Evolutionary conservation across 1,284 basidiomycete species (phyloP), one percentile per base, ranked within the genome.

Genomic region (Austropuccinia psidii): DNA sequence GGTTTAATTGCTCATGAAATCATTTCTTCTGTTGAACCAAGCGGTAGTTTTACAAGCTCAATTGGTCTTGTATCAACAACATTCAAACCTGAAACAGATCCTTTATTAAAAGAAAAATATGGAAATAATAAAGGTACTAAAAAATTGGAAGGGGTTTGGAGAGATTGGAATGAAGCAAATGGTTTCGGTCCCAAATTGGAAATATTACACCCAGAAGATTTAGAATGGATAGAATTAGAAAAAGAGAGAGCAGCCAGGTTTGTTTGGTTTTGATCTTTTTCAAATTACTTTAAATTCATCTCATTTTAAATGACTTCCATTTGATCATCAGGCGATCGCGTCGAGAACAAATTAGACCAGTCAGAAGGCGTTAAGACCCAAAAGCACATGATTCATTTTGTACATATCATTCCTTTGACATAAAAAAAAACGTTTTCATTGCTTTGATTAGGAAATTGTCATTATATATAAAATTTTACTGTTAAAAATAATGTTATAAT

Each of bases 151-250:
- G 90, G 91, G 73, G 89, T 94, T 0, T 98, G 94, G 93, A 84
- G 93, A 62, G 95, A 98, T 79, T 98, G 92, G 91, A 85, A 85
- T 65, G 95, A 98, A 79, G 87, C 89, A 39, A 89, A 91, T 79
- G 91, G 94, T 80, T 97, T 91, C 81, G 87, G 87, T 75, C 97
- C 95, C n/a, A 84, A 88, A 58, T 88, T 97, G 79, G 88, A 97
- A 80, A 87, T 90, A 73, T 81, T 98, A 74, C 90, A 84, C 13
- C 87, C 88, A 31, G 95, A 97, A 80, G 96, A 98, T 81, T 88
- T 97, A 74, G 93, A 95, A 54, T 72, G 69, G 69, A n/a, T 50
- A 2, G 69, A 72, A 27, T 49, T 61, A 15, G 69, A 72, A 43
- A 72, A 72, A 47, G 69, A 72, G 62, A 57, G 58, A 31, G 7